Conservation (phyloP, 345 rosid species). For the Balakata baccata region DNA sequence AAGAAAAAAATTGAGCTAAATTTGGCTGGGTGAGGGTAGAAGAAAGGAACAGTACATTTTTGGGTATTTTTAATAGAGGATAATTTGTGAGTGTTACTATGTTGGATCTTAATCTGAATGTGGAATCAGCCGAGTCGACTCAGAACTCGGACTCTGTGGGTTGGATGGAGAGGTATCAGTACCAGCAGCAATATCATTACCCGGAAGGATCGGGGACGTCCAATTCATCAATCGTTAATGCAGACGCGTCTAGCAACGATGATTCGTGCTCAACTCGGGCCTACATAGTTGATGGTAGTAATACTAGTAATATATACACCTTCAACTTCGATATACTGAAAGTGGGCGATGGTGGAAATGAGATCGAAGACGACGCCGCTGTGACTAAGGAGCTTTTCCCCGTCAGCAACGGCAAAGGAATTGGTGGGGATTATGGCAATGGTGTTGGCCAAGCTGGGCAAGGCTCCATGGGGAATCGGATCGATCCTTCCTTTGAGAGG, state of each 20-base stretch:
- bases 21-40: background rate
- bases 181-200: background rate
- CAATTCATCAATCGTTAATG: constrained; percentile 79
- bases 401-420: constrained; percentile 24
- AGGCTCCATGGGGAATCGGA: constrained; percentile 47
- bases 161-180: constrained; percentile 30
- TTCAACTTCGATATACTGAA: constrained; percentile 69
- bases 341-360: constrained; percentile 34
- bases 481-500: constrained; percentile 47
- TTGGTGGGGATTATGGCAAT: constrained; percentile 24
- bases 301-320: constrained; percentile 24
- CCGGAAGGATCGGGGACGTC: constrained; percentile 61
- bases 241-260: constrained; percentile 56
- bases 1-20: background rate
- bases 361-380: constrained; percentile 25
- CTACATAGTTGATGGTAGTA: constrained; percentile 20
- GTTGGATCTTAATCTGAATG: constrained; percentile 88
- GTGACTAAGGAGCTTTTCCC: constrained; percentile 69
- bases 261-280: constrained; percentile 67
- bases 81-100: constrained; percentile 21
- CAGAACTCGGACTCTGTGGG: constrained; percentile 37
- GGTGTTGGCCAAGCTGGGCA: constrained; percentile 25
- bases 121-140: constrained; percentile 54
- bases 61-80: background rate
- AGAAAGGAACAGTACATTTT: background rate